Evolutionary conservation across 768 basidiomycete species (phyloP).

Genomic region (Coprinellus micaceus): DNA sequence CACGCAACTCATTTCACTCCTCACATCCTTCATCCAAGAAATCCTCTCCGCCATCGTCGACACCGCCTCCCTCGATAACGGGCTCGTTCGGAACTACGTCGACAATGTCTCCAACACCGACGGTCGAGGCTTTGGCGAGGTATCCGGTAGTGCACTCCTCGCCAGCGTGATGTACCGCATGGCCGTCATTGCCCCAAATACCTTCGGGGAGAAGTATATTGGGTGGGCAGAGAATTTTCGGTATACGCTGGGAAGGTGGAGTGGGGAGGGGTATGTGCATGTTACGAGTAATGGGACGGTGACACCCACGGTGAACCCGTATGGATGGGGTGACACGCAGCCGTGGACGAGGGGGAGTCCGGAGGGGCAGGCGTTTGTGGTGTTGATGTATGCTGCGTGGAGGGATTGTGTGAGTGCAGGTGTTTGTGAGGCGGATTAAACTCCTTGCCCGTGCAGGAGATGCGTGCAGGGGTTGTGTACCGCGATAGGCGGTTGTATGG

Average conservation of each 20-base stretch:
- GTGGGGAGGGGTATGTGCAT: slow-evolving; percentile 23
- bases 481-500: too few species aligned
- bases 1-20: too few species aligned
- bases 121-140: slow-evolving; percentile 38
- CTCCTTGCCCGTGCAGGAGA: too few species aligned
- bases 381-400: slow-evolving; percentile 40
- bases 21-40: too few species aligned
- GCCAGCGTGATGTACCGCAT: slow-evolving; percentile 39
- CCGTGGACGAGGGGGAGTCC: slow-evolving; percentile 35
- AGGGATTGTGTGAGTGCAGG: slow-evolving; percentile 34
- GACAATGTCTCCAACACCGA: slow-evolving; percentile 24
- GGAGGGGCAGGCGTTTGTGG: slow-evolving; percentile 37
- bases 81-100: slow-evolving; percentile 41
- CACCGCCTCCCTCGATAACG: slow-evolving; percentile 20
- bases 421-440: slow-evolving; percentile 14
- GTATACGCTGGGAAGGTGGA: slow-evolving; percentile 15
- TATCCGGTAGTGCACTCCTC: slow-evolving; percentile 38
- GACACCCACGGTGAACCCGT: slow-evolving; percentile 36
- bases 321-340: slow-evolving; percentile 32
- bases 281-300: slow-evolving; percentile 29
- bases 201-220: slow-evolving; percentile 30
- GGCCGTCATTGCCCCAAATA: slow-evolving; percentile 30
- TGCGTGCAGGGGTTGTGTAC: too few species aligned
- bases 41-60: slow-evolving; percentile 32
- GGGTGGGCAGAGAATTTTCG: slow-evolving; percentile 34